A percentile compares a stretch with the other conserved stretches of the same genome.
Conservation (phyloP, 352 stramenopile genomes). For the Pythium myriotylum region DNA sequence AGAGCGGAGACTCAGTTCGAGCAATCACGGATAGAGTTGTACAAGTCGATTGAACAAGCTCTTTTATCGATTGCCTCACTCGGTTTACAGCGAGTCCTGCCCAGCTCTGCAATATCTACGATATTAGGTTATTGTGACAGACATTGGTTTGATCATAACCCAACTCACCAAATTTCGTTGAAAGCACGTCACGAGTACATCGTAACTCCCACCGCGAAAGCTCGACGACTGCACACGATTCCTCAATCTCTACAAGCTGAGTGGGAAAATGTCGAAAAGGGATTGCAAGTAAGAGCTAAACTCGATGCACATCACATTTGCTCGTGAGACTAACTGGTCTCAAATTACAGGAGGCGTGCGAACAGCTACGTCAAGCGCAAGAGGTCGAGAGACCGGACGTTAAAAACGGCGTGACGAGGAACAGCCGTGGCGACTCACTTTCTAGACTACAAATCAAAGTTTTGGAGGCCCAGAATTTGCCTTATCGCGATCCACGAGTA, state of each 20-base stretch:
- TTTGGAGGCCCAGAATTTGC: conserved; percentile 50
- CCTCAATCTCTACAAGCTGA: too few relatives aligned
- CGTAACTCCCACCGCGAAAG: not conserved
- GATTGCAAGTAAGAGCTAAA: too few relatives aligned
- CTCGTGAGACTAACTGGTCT: not conserved
- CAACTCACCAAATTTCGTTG: not conserved
- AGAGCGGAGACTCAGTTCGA: conserved; percentile 44
- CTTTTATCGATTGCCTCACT: conserved; percentile 34
- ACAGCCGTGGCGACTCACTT: conserved; percentile 14
- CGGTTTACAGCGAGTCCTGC: conserved; percentile 33
- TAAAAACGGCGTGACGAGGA: conserved; percentile 12
- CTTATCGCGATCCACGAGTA: conserved; percentile 47
- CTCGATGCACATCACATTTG: not conserved
- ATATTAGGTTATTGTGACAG: conserved; percentile 60
- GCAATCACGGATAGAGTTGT: conserved; percentile 28
- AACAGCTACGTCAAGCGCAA: conserved; percentile 23
- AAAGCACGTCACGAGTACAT: not conserved
- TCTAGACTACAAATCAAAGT: conserved; percentile 45
- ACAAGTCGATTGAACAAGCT: conserved; percentile 36
- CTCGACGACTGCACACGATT: not conserved
- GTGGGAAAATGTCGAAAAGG: too few relatives aligned
- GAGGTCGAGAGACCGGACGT: conserved; percentile 9
- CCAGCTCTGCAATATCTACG: conserved; percentile 29
- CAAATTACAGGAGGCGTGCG: conserved; percentile 9
- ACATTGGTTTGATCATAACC: conserved; percentile 54